phyloP scores from a whole-genome alignment of 2,329 filamentous ascomycete genomes.

The Trichoderma aggressivum region DNA sequence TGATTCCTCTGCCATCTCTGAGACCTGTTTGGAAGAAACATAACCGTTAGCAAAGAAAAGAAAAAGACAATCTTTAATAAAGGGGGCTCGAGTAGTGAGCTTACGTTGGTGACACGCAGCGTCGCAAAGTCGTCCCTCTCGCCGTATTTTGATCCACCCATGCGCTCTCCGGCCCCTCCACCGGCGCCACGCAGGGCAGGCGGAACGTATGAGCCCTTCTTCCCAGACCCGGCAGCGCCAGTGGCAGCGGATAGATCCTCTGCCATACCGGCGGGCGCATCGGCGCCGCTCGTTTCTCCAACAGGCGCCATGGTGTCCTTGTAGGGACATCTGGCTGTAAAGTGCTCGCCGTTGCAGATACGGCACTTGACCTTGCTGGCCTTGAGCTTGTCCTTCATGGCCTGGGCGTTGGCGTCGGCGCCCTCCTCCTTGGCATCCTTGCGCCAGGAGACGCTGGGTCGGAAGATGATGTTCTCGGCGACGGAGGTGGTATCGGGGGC shows the following conservation, averaged over 20 bases:
- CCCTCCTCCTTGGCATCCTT: conserved; percentile 79
- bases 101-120: conserved; percentile 93
- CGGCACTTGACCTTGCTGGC: conserved; percentile 99
- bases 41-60: background rate
- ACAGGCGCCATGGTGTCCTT: conserved; percentile 98
- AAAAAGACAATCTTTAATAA: background rate
- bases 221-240: conserved; percentile 55
- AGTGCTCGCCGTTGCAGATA: conserved; percentile 98
- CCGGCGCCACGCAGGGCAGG: conserved; percentile 79
- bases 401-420: conserved; percentile 68
- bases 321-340: conserved; percentile 98
- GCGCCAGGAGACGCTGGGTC: conserved; percentile 91
- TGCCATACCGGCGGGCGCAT: conserved; percentile 54
- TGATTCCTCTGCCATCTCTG: conserved; percentile 93
- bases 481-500: conserved; percentile 87
- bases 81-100: background rate
- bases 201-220: conserved; percentile 86
- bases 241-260: conserved; percentile 44
- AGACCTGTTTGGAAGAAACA: conserved; percentile 57
- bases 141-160: conserved; percentile 75
- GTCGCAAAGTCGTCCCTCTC: conserved; percentile 96
- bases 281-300: conserved; percentile 54
- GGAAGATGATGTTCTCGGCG: conserved; percentile 97
- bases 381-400: conserved; percentile 80
- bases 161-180: conserved; percentile 69